Base-by-base conservation (phyloP, 2,329 filamentous ascomycete species). In the Trichoderma guizhouense region DNA sequence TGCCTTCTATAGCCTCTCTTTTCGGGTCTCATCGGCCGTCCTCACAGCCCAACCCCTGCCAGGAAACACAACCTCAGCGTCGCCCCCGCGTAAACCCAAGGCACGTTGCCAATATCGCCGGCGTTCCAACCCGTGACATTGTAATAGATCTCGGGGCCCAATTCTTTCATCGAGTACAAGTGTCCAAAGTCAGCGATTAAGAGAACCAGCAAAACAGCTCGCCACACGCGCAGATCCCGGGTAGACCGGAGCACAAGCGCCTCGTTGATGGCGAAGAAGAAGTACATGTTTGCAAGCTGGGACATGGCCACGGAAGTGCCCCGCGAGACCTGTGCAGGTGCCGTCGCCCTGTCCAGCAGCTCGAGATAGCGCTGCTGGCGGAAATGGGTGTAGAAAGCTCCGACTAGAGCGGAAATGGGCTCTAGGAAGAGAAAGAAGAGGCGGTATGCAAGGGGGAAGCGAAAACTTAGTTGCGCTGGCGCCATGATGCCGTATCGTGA, bases 141-240 rank as follows among this genome's bases (percentile, higher is more conserved):
- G 85, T 88, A 92, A 80, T 92, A 93, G n/a, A 93, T 83, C 9
- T 82, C 81, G 14, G 79, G 74, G 0, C 92, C 92, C 34, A 92
- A 83, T 32, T 83, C 83, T 43, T 84, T 82, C 72, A 94, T 86
- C 43, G 89, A 89, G 80, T 90, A 92, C 70, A 95, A 82, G 80
- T 95, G 93, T 4, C 92, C 93, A 39, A 94, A 79, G 79, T 95
- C 93, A n/a, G 91, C 93, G 18, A 95, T 79, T 36, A 95, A 85
- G 72, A 95, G 82, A 47, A 87, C 90, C 60, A 91, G 82, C 5
- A 95, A 83, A 30, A 95, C 84, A 1, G 88, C 85, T 74, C 83
- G 86, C 93, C 93, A 95, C 71, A 95, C 92, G 28, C 85, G 84
- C 39, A 91, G 78, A 81, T 94, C 90, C 64, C 83, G 83, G 7